Base-by-base conservation (phyloP, 768 basidiomycete genomes). In the Lactifluus hygrophoroides region DNA sequence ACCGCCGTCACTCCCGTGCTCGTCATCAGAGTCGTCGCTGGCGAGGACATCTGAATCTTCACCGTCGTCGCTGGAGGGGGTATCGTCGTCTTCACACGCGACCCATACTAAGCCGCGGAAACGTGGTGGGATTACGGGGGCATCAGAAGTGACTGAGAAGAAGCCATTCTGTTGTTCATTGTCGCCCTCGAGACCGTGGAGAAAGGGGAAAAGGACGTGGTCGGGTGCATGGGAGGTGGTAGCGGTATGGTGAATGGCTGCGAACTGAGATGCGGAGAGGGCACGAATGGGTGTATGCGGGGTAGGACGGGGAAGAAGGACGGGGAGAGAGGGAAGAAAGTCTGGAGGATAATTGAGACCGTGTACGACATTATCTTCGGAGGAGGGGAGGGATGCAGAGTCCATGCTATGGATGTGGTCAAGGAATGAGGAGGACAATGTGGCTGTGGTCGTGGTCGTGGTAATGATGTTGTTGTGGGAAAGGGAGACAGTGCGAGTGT, bases 101-200 rank as follows among this genome's bases (percentile, higher is more conserved):
- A 90, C 90, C 83, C 88, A 90, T n/a, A 88, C 73, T 56, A 92
- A 80, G 0, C 90, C 90, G n/a, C 90, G 67, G 65, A 67, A 69
- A 37, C 50, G 52, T 23, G 68, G 66, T 11, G 77, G 77, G 1
- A 76, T 71, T 54, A 67, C 69, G 27, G 71, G 66, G 53, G 59
- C 57, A 53, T 55, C 25, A 56, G 61, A 42, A 51, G 58, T 17
- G 10, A 77, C 67, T 11, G 80, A 77, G 68, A 94, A 94, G 77
- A 94, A 94, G 21, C 79, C 76, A 66, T 88, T 90, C 73, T 92
- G 91, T 0, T 84, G 83, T 16, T 80, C 71, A 67, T 91, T 90
- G 58, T 84, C 78, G 62, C 89, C 85, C 66, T 94, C 91, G 60
- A 94, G 76, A 44, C 91, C 89, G 66, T 94, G 92, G 16, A 92